A percentile compares a stretch with the other conserved stretches of the same genome.
phyloP scores from a whole-genome alignment of 495 filamentous ascomycete genomes.

The Lasiosphaeria hispida region DNA sequence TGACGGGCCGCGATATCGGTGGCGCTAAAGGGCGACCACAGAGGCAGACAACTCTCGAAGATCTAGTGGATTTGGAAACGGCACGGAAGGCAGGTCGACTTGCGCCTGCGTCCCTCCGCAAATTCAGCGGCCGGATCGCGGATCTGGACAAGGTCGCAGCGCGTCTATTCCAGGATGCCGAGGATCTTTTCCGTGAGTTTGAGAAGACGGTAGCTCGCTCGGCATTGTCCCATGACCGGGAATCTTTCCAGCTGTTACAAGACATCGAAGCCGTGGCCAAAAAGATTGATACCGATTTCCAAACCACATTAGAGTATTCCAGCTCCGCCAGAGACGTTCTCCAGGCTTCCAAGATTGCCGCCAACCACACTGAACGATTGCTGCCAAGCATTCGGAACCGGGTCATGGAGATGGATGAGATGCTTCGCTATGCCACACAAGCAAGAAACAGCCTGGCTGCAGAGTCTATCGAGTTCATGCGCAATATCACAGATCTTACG shows the following conservation, averaged over 20 bases:
- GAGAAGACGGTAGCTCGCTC: conserved; percentile 49
- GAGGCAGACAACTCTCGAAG: conserved; percentile 58
- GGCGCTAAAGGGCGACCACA: conserved; percentile 38
- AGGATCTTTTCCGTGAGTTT: conserved; percentile 47
- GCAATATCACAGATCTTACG: conserved; percentile 73
- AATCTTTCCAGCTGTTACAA: conserved; percentile 59
- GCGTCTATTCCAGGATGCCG: conserved; percentile 43
- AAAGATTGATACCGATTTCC: conserved; percentile 85
- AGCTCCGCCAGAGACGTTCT: conserved; percentile 70
- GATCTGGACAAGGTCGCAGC: conserved; percentile 48
- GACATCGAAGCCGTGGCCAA: conserved; percentile 82
- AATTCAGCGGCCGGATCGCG: conserved; percentile 43
- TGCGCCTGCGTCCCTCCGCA: conserved; percentile 43
- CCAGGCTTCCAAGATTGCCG: conserved; percentile 81
- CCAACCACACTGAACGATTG: conserved; percentile 79
- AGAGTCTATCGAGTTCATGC: conserved; percentile 68
- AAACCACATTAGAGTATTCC: conserved; percentile 68
- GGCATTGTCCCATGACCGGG: conserved; percentile 36
- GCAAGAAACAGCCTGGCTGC: conserved; percentile 56
- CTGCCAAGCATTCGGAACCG: conserved; percentile 76
- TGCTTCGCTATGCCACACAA: conserved; percentile 64
- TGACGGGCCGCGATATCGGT: conserved; percentile 45
- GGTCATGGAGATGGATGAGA: conserved; percentile 69
- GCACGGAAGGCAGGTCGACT: conserved; percentile 61
- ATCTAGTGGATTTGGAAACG: conserved; percentile 67